phyloP scores from a whole-genome alignment of 2,329 filamentous ascomycete genomes.

The Hypoxylon sp. region DNA sequence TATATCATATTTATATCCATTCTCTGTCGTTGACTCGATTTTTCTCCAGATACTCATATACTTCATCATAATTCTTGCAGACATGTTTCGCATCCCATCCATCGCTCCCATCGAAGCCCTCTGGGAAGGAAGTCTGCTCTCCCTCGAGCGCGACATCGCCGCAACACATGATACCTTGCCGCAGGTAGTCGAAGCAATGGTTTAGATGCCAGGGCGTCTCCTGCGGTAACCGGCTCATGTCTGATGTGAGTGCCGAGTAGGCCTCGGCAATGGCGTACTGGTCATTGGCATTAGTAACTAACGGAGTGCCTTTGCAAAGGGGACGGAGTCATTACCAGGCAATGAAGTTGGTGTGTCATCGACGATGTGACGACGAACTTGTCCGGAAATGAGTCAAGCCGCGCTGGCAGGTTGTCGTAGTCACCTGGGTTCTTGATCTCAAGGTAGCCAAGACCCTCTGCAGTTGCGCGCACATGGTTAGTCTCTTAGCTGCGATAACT shows the following conservation, averaged over 20 bases:
- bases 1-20: conserved; percentile 55
- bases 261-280: conserved; percentile 57
- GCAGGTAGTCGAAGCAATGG: conserved; percentile 55
- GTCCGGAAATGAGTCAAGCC: conserved; percentile 53
- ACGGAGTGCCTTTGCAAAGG: not conserved
- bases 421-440: conserved; percentile 54
- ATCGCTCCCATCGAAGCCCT: conserved; percentile 57
- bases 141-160: conserved; percentile 54
- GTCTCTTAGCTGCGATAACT: not conserved
- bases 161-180: conserved; percentile 52
- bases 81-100: conserved; percentile 62
- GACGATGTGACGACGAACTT: conserved; percentile 60
- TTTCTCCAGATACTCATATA: conserved; percentile 55
- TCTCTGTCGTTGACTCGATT: conserved; percentile 55
- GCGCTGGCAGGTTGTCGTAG: conserved; percentile 58
- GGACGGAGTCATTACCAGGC: conserved; percentile 52
- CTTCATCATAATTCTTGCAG: conserved; percentile 58
- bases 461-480: not conserved
- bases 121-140: conserved; percentile 58
- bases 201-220: conserved; percentile 57
- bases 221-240: conserved; percentile 49
- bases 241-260: conserved; percentile 55
- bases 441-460: conserved; percentile 60
- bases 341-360: conserved; percentile 62
- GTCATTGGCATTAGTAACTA: conserved; percentile 4